phyloP scores from a whole-genome alignment of 2,329 filamentous ascomycete species.

The Scedosporium dehoogii region DNA sequence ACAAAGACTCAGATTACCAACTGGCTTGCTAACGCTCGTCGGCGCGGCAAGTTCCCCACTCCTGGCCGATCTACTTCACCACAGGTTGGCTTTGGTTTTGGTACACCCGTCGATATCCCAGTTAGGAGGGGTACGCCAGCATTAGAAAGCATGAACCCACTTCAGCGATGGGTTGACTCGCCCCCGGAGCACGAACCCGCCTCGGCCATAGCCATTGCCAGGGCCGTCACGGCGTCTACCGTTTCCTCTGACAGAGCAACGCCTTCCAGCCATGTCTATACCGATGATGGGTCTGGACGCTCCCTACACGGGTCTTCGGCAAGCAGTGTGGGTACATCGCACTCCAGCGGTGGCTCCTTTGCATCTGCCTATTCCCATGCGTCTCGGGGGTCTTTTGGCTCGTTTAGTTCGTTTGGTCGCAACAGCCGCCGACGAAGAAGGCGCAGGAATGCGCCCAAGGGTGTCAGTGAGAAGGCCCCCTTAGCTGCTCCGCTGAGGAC shows the following conservation, averaged over 20 bases:
- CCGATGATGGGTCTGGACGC: constrained; percentile 49
- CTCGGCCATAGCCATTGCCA: constrained; percentile 47
- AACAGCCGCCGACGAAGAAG: constrained; percentile 41
- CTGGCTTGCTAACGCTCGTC: constrained; percentile 84
- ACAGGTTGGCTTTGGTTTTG: constrained; percentile 32
- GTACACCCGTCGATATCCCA: constrained; percentile 65
- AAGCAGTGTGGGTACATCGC: constrained; percentile 51
- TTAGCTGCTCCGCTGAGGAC: constrained; percentile 39
- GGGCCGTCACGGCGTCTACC: constrained; percentile 44
- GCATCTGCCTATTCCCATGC: constrained; percentile 49
- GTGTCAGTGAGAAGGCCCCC: constrained; percentile 16
- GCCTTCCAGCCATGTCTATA: constrained; percentile 45
- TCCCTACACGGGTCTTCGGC: constrained; percentile 50
- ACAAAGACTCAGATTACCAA: constrained; percentile 79
- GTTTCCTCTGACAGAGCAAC: constrained; percentile 47
- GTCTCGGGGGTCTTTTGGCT: constrained; percentile 47
- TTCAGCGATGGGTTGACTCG: constrained; percentile 50
- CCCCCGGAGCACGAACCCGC: constrained; percentile 52
- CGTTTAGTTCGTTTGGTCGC: constrained; percentile 34
- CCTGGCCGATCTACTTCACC: constrained; percentile 57
- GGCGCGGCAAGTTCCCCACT: constrained; percentile 66
- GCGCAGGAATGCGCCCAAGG: constrained; percentile 14
- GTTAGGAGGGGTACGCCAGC: constrained; percentile 45
- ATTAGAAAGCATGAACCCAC: constrained; percentile 42
- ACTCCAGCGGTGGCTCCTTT: constrained; percentile 48